A percentile compares a stretch with the other conserved stretches of the same genome.
Evolutionary conservation across 257 asterid genomes (phyloP).

Genomic region (Solanum pennellii): DNA sequence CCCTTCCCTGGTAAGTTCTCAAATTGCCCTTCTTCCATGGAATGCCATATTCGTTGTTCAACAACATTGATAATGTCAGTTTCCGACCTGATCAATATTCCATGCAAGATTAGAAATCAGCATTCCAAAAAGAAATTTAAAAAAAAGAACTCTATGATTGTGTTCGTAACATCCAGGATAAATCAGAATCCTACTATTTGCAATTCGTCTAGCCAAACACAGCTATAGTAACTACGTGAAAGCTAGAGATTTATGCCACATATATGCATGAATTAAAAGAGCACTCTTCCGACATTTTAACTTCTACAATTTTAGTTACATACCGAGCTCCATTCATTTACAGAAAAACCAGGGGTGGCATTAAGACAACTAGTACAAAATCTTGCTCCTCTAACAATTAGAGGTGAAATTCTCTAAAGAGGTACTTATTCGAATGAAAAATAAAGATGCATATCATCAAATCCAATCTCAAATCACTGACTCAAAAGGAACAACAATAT

Average conservation of each 20-base stretch:
- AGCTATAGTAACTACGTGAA: background rate
- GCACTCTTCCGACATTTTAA: background rate
- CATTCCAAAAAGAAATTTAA: background rate
- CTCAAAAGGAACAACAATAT: background rate
- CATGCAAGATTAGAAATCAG: background rate
- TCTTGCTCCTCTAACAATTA: background rate
- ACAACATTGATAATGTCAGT: slow-evolving; percentile 76
- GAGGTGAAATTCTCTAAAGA: background rate
- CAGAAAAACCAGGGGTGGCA: background rate
- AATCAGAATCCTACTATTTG: background rate
- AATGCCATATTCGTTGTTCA: slow-evolving; percentile 75
- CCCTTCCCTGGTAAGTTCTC: slow-evolving; percentile 85
- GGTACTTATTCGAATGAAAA: background rate
- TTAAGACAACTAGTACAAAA: background rate
- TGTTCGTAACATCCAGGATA: background rate
- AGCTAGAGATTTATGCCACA: background rate
- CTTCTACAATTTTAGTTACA: background rate
- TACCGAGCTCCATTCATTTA: background rate
- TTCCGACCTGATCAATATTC: slow-evolving; percentile 56
- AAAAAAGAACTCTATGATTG: background rate
- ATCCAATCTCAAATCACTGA: background rate
- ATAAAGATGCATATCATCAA: background rate
- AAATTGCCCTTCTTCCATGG: slow-evolving; percentile 92
- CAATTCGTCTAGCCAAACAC: background rate
- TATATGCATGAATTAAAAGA: background rate